Evolutionary conservation across 345 rosid species (phyloP).

Genomic region (Sonneratia alba): DNA sequence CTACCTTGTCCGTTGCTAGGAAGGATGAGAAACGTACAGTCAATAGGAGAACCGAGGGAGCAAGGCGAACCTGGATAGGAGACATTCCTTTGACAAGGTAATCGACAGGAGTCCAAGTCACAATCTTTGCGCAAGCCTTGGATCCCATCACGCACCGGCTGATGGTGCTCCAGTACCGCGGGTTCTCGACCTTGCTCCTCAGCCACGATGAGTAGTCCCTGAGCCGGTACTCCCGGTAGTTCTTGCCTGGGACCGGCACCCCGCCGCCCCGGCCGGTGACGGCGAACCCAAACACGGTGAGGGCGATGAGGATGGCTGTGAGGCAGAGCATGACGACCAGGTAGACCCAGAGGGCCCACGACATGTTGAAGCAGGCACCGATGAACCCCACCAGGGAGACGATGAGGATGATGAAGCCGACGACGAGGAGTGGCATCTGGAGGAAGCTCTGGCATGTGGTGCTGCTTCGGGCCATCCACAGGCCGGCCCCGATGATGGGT

Average conservation of each 20-base stretch:
- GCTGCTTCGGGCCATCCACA: conserved; percentile 80
- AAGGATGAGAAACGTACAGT: background rate
- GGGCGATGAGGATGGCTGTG: conserved; percentile 49
- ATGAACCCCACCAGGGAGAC: conserved; percentile 77
- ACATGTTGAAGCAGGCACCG: conserved; percentile 81
- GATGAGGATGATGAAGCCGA: conserved; percentile 62
- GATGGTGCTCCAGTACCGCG: conserved; percentile 56
- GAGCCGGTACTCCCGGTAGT: conserved; percentile 61
- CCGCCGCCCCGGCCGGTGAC: conserved; percentile 85
- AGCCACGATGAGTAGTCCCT: conserved; percentile 78
- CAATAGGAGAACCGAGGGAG: background rate
- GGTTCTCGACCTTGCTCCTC: conserved; percentile 43
- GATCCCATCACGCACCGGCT: conserved; percentile 69
- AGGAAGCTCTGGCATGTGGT: conserved; percentile 77
- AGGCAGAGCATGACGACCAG: conserved; percentile 67
- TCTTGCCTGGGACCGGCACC: conserved; percentile 48
- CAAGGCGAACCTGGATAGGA: conserved; percentile 56
- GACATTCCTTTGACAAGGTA: conserved; percentile 52
- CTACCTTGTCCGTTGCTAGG: too few relatives aligned
- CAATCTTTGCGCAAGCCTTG: conserved; percentile 51
- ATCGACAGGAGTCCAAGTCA: conserved; percentile 79
- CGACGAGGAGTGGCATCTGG: conserved; percentile 67
- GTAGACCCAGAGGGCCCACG: conserved; percentile 89
- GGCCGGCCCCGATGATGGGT: conserved; percentile 76
- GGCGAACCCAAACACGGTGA: conserved; percentile 69